Percentiles rank a stretch among this genome's conserved stretches.
phyloP scores from a whole-genome alignment of 352 stramenopile species.

The Phytophthora fragariae region DNA sequence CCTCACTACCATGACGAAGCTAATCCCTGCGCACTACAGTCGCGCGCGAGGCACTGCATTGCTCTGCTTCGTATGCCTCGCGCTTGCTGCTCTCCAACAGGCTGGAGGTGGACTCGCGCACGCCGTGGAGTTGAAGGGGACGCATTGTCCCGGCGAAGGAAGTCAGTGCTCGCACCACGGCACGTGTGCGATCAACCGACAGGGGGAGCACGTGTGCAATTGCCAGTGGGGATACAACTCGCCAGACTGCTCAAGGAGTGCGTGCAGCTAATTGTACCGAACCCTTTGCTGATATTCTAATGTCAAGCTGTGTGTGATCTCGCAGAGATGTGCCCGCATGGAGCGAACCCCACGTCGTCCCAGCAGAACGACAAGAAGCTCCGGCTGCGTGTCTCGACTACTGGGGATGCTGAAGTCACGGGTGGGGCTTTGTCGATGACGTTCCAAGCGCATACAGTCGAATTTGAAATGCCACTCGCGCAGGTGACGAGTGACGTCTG shows the following conservation, averaged over 20 bases:
- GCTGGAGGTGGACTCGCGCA: background rate
- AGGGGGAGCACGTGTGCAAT: conserved; percentile 77
- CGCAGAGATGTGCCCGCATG: conserved; percentile 79
- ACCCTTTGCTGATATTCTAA: background rate
- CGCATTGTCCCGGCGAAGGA: conserved; percentile 58
- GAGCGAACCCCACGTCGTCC: conserved; percentile 56
- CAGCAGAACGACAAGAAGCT: conserved; percentile 61
- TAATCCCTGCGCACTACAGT: background rate
- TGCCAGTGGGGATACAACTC: conserved; percentile 77
- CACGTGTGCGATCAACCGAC: conserved; percentile 67
- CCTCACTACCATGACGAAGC: background rate
- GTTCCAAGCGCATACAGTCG: conserved; percentile 76
- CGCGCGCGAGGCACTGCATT: background rate
- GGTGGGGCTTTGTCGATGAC: conserved; percentile 59
- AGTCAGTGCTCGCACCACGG: conserved; percentile 82
- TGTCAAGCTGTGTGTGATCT: background rate
- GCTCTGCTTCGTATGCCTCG: conserved; percentile 15
- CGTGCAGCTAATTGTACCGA: conserved; percentile 11
- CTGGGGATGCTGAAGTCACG: conserved; percentile 25
- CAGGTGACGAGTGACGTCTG: conserved; percentile 67
- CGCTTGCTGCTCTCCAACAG: background rate
- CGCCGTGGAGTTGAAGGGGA: conserved; percentile 34
- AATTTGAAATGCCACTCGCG: conserved; percentile 64
- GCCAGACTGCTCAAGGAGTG: conserved; percentile 71
- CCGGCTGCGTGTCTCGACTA: conserved; percentile 43